These are phyloP conservation scores for Linanthus parryae DNA, from an alignment of 148 eudicot genomes.

Conservation along the genomic window DNA sequence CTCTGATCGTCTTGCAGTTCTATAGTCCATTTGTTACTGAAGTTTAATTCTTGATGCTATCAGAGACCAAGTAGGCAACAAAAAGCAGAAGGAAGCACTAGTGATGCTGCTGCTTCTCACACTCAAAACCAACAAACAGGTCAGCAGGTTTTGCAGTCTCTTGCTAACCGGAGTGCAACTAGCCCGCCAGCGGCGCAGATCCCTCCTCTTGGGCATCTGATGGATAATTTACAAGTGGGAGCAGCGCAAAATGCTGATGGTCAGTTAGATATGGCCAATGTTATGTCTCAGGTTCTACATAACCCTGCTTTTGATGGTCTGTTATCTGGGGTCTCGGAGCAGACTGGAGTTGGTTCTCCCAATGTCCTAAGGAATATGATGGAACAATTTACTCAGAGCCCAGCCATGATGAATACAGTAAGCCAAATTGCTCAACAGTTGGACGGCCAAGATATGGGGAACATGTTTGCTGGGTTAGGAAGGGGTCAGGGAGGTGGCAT, in stretches of 20 bases:
- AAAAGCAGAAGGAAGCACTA: slow-evolving; percentile 24
- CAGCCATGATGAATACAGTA: slow-evolving; percentile 79
- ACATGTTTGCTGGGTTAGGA: slow-evolving; percentile 54
- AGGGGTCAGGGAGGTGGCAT: slow-evolving; percentile 56
- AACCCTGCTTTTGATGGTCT: slow-evolving; percentile 73
- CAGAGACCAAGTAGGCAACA: slow-evolving; percentile 52
- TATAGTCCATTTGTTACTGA: no score
- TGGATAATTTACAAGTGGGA: slow-evolving; percentile 15
- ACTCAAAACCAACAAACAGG: slow-evolving; percentile 42
- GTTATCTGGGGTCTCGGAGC: slow-evolving; percentile 76
- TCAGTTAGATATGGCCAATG: slow-evolving; percentile 43
- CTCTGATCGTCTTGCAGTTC: no score
- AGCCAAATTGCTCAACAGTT: slow-evolving; percentile 90
- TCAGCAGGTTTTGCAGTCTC: slow-evolving; percentile 64
- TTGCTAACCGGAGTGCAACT: slow-evolving; percentile 29
- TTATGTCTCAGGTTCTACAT: slow-evolving; percentile 72
- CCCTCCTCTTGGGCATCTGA: slow-evolving; percentile 21
- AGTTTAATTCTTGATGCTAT: not conserved
- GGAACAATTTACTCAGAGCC: slow-evolving; percentile 74
- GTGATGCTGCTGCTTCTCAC: slow-evolving; percentile 32
- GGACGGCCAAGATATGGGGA: slow-evolving; percentile 37
- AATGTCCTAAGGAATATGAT: slow-evolving; percentile 78
- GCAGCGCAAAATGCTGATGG: slow-evolving; percentile 32
- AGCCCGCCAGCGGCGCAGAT: slow-evolving; percentile 17
- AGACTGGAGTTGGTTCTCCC: slow-evolving; percentile 79